These are phyloP conservation scores for Claviceps spartinae DNA, from an alignment of 2,329 filamentous ascomycete genomes.

Conservation along the genomic window DNA sequence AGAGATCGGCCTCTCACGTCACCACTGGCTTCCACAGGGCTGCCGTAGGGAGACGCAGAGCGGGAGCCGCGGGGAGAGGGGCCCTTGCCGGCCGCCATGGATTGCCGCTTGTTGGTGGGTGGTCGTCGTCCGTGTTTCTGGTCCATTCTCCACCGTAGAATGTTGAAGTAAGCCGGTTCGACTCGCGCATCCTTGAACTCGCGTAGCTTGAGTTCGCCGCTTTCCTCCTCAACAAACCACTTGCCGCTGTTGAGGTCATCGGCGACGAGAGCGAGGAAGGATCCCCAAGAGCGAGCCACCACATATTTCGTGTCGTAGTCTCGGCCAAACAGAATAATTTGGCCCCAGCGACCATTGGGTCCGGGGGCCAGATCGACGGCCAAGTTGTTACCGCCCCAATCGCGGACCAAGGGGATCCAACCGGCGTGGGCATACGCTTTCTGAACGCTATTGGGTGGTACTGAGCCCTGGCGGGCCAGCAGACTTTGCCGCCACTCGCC, in stretches of 20 bases:
- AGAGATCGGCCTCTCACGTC: conserved; percentile 57
- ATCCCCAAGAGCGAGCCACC: conserved; percentile 79
- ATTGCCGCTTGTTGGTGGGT: conserved; percentile 35
- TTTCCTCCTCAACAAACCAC: conserved; percentile 87
- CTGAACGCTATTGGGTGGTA: conserved; percentile 75
- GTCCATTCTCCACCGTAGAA: conserved; percentile 87
- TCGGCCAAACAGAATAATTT: conserved; percentile 90
- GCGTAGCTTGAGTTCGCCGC: conserved; percentile 75
- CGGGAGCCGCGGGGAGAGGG: conserved; percentile 34
- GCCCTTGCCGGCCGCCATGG: conserved; percentile 28
- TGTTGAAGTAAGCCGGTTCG: conserved; percentile 87
- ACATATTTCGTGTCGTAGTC: conserved; percentile 99
- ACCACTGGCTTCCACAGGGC: conserved; percentile 44
- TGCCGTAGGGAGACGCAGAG: conserved; percentile 49
- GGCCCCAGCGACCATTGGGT: conserved; percentile 82
- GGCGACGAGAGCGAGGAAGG: conserved; percentile 73
- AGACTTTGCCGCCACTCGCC: conserved; percentile 73
- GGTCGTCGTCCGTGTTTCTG: conserved; percentile 72
- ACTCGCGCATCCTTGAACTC: conserved; percentile 84
- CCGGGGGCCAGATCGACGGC: conserved; percentile 87
- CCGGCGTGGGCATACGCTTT: conserved; percentile 86
- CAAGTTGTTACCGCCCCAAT: conserved; percentile 98
- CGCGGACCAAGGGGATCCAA: conserved; percentile 91
- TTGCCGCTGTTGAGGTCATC: conserved; percentile 86
- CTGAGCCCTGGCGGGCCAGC: conserved; percentile 69